These are phyloP conservation scores for Odontarrhena argentea DNA, from an alignment of 345 rosid genomes.

Conservation along the genomic window DNA sequence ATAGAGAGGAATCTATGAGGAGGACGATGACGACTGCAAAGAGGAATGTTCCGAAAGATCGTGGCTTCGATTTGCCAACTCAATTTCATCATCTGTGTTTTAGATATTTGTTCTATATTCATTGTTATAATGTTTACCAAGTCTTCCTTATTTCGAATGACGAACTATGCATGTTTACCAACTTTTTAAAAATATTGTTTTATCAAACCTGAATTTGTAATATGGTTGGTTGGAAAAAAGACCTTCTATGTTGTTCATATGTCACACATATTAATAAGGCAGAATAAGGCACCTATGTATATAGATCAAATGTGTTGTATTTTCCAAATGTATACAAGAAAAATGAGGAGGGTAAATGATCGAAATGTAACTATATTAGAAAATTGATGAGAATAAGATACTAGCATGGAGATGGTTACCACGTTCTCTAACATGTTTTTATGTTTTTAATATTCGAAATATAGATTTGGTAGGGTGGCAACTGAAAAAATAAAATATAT, in stretches of 20 bases:
- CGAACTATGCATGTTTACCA: neutral
- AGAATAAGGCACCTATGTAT: neutral
- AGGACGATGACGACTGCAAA: slow-evolving; percentile 5
- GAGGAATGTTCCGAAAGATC: slow-evolving; percentile 5
- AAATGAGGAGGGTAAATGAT: neutral
- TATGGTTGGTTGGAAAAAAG: neutral
- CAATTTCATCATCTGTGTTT: slow-evolving; percentile 14
- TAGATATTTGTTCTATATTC: neutral
- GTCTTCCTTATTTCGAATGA: slow-evolving; percentile 9
- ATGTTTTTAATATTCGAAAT: slow-evolving; percentile 16
- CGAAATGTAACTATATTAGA: slow-evolving; percentile 2
- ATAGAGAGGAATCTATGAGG: slow-evolving; percentile 5
- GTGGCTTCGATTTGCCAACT: slow-evolving; percentile 22
- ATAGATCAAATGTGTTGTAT: neutral
- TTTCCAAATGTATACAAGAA: neutral
- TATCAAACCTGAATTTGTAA: neutral
- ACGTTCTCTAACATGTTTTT: slow-evolving; percentile 17
- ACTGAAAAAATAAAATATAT: neutral
- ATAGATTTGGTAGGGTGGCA: slow-evolving; percentile 7
- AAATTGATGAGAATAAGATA: neutral
- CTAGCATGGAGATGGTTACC: slow-evolving; percentile 4
- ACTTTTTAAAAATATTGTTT: too few relatives aligned
- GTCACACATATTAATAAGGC: neutral
- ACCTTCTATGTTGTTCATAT: neutral
- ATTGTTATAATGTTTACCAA: slow-evolving; percentile 25